These are phyloP conservation scores for Colletotrichum eleusines DNA, from an alignment of 2,329 filamentous ascomycete species.

Conservation along the genomic window DNA sequence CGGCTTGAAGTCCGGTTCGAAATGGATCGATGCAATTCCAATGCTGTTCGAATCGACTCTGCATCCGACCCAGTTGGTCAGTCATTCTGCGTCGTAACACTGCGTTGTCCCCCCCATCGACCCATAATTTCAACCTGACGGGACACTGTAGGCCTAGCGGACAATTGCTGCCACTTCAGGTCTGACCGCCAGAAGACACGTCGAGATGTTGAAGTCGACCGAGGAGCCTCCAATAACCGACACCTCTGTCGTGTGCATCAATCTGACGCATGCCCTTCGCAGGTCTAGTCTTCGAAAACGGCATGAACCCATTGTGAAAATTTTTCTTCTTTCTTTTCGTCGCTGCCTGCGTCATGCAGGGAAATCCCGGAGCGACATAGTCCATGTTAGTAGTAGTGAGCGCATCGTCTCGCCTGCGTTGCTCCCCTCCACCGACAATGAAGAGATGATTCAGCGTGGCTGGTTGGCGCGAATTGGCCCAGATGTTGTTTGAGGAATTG, in stretches of 20 bases:
- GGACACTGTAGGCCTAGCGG: slow-evolving; percentile 7
- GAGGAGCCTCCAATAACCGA: slow-evolving; percentile 3
- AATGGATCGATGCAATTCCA: slow-evolving; percentile 18
- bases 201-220: slow-evolving; percentile 1
- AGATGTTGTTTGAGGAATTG: slow-evolving; percentile 34
- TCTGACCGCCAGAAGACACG: slow-evolving; percentile 39
- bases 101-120: slow-evolving; percentile 32
- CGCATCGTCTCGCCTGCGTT: not conserved
- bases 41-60: slow-evolving; percentile 2
- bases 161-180: slow-evolving; percentile 21
- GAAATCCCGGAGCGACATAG: slow-evolving; percentile 6
- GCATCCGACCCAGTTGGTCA: slow-evolving; percentile 2
- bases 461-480: slow-evolving; percentile 33
- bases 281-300: not conserved
- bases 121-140: slow-evolving; percentile 39
- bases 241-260: not conserved
- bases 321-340: not conserved
- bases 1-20: slow-evolving; percentile 11
- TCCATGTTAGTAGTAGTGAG: slow-evolving; percentile 5
- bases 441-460: slow-evolving; percentile 21
- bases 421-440: not conserved
- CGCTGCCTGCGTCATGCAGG: slow-evolving; percentile 14
- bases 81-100: slow-evolving; percentile 17
- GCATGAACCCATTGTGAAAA: not conserved
- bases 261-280: not conserved